Conservation (phyloP, 2,329 filamentous ascomycete genomes). For the Aspergillus ustus region DNA sequence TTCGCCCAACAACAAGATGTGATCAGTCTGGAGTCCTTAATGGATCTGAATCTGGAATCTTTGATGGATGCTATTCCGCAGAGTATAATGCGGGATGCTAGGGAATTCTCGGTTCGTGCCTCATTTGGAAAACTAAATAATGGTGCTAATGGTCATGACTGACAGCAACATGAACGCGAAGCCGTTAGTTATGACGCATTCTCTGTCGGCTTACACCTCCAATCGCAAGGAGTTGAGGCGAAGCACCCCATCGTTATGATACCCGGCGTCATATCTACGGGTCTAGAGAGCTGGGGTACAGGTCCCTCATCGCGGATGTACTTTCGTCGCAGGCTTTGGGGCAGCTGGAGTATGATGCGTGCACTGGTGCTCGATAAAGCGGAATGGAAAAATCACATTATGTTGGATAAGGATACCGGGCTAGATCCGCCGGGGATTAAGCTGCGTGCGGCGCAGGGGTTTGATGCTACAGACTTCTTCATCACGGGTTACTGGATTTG, state of each 20-base stretch:
- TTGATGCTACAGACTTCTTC: conserved; percentile 92
- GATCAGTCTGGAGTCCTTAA: conserved; percentile 76
- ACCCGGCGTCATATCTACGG: conserved; percentile 95
- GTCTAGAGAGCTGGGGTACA: conserved; percentile 95
- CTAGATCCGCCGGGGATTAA: conserved; percentile 90
- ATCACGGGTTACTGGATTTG: conserved; percentile 94
- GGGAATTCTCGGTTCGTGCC: conserved; percentile 73
- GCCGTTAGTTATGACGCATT: conserved; percentile 93
- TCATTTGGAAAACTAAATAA: neutral
- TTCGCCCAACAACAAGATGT: conserved; percentile 89
- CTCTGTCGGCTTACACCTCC: conserved; percentile 82
- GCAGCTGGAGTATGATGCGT: conserved; percentile 98
- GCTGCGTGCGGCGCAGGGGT: conserved; percentile 89
- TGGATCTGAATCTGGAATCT: conserved; percentile 77
- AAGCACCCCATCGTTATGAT: conserved; percentile 95
- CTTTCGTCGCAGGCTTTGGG: conserved; percentile 94
- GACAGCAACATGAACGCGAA: conserved; percentile 80
- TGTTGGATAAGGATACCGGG: conserved; percentile 90
- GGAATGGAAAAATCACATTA: conserved; percentile 93
- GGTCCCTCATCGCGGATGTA: conserved; percentile 82
- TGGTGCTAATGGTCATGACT: neutral
- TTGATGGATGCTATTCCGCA: conserved; percentile 87
- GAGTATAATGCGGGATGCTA: conserved; percentile 82
- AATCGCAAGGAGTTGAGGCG: conserved; percentile 77
- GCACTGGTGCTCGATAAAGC: conserved; percentile 92